Base-by-base conservation (phyloP, 179 eudicot species). In the Spinacia oleracea region DNA sequence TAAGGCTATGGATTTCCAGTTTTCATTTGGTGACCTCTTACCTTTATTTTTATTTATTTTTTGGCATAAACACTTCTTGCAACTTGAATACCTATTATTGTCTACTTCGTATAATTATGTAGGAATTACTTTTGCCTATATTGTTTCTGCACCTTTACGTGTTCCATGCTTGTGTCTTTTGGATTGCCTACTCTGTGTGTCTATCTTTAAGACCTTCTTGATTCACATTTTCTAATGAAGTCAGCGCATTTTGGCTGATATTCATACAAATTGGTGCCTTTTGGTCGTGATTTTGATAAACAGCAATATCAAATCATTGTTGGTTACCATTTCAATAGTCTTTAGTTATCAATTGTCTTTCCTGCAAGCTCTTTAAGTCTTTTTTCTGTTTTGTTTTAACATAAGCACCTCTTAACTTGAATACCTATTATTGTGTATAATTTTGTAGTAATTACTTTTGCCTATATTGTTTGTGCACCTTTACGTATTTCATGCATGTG, bases 1-100 rank as follows among this genome's bases (percentile, higher is more conserved):
- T 94, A 92, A 88, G 90, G 34, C 31, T 69, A 31, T 50, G 75
- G 60, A 27, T 50, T 29, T 45, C n/a, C 35, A 14, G 20, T 59
- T 1, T 11, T 60, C 12, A 16, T 21, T 29, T 66, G 32, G 45
- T 76, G 55, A 32, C 43, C 55, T 65, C 32, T 58, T n/a, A n/a
- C n/a, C n/a, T n/a, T n/a, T n/a, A n/a, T n/a, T n/a, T n/a, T n/a
- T n/a, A n/a, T n/a, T n/a, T n/a, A n/a, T n/a, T n/a, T n/a, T n/a
- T n/a, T n/a, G n/a, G n/a, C n/a, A n/a, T n/a, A n/a, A n/a, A n/a
- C n/a, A n/a, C n/a, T n/a, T n/a, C n/a, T n/a, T n/a, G n/a, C n/a
- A n/a, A n/a, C n/a, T n/a, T n/a, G n/a, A n/a, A n/a, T n/a, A n/a
- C 20, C 31, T 70, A 56, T 62, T 3, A 29, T 62, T 62, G 21